Evolutionary conservation across 2,329 filamentous ascomycete genomes (phyloP), one percentile per base, ranked within the genome.

Genomic region (Amylocarpus encephaloides): DNA sequence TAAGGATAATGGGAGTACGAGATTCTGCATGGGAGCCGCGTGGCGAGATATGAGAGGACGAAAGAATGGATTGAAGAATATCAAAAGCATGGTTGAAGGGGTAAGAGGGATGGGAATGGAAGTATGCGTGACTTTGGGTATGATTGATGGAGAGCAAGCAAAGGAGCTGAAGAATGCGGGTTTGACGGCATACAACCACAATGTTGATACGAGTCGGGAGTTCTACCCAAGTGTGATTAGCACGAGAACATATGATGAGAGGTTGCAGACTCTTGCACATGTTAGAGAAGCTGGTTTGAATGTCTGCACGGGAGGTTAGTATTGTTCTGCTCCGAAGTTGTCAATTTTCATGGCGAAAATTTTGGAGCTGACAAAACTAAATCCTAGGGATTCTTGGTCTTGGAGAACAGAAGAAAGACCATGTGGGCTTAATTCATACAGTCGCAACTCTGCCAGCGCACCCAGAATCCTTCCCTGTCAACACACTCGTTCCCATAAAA

Each of bases 1-100:
- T 53, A 88, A 86, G 63, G 81, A 80, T 49, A 93, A 93, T 58
- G 90, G 90, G 44, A 90, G 85, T 72, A 94, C 88, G 7, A 81
- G 90, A 1, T 95, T 95, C 77, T 95, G 90, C 71, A 95, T 95
- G 89, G 90, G 90, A 7, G 90, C 90, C 3, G 90, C 90, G 0
- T 95, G 90, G 90, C 76, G 90, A 34, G 90, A 95, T 69, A 95
- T 95, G 90, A 84, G 88, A 12, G 90, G 90, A 15, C 85, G 90
- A 58, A 93, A 91, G 71, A 88, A 85, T 40, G 84, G 82, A 57
- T 72, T 95, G 46, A 83, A 83, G 69, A 93, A 93, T 67, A 85
- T 95, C 68, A 87, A 87, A 64, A 81, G 79, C 46, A 95, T 95
- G 90, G 82, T 95, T 3, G 76, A 80, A 49, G 89, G 89, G 1